Percentiles rank a stretch among this genome's conserved stretches.
Conservation (phyloP, 768 basidiomycete genomes). For the Suillus fuscotomentosus region DNA sequence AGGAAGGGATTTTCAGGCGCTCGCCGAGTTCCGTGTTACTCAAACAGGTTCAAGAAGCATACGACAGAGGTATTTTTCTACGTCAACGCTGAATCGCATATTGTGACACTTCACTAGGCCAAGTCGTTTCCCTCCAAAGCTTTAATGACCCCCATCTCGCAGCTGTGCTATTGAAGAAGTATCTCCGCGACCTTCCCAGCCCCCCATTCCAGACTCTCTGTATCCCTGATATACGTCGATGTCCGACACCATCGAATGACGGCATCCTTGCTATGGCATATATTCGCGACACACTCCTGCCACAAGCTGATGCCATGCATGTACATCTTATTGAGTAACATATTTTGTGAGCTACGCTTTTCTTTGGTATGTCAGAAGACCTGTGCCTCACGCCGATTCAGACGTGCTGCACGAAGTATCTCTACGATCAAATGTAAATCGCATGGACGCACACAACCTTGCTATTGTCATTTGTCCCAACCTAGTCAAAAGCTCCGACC, state of each 20-base stretch:
- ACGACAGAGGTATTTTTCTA: slow-evolving; percentile 62
- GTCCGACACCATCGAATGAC: slow-evolving; percentile 57
- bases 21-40: slow-evolving; percentile 71
- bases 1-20: slow-evolving; percentile 82
- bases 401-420: slow-evolving; percentile 83
- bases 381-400: slow-evolving; percentile 24
- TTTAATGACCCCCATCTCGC: slow-evolving; percentile 80
- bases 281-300: slow-evolving; percentile 66
- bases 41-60: slow-evolving; percentile 77
- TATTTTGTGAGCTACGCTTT: slow-evolving; percentile 50
- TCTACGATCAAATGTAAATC: slow-evolving; percentile 59
- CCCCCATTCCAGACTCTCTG: slow-evolving; percentile 73
- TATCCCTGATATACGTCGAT: slow-evolving; percentile 66
- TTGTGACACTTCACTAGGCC: slow-evolving; percentile 41
- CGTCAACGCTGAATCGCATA: not conserved
- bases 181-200: slow-evolving; percentile 74
- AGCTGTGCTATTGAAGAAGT: slow-evolving; percentile 85
- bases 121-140: slow-evolving; percentile 74
- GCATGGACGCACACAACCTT: slow-evolving; percentile 84
- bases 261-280: slow-evolving; percentile 63
- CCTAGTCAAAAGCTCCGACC: slow-evolving; percentile 67
- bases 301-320: slow-evolving; percentile 67
- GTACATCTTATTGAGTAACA: slow-evolving; percentile 69
- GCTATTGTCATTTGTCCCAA: slow-evolving; percentile 80
- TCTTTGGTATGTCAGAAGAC: not conserved